Percentiles rank a stretch among this genome's conserved stretches.
Evolutionary conservation across 306 rosid genomes (phyloP).

Genomic region (Ormosia semicastrata): DNA sequence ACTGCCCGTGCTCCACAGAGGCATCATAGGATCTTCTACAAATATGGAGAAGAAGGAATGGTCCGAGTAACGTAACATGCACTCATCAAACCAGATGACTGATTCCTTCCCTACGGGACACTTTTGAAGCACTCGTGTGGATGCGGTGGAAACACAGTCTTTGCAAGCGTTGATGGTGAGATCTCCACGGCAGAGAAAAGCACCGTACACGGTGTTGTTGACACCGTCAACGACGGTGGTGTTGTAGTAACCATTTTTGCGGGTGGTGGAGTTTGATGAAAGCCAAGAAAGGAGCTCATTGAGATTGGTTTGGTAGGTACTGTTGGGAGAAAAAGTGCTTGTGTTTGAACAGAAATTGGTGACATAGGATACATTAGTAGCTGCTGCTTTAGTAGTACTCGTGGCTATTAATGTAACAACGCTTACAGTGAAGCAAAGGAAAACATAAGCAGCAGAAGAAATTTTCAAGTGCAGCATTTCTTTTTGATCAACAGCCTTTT

Average conservation of each 20-base stretch:
- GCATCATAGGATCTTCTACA: not conserved
- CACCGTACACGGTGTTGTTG: conserved; percentile 1
- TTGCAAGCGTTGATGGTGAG: not conserved
- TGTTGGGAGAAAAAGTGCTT: conserved; percentile 13
- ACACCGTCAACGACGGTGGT: not conserved
- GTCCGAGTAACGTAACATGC: conserved; percentile 41
- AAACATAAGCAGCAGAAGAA: not conserved
- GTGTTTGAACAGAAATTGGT: not conserved
- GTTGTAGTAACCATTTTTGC: conserved; percentile 19
- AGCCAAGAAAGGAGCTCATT: conserved; percentile 17
- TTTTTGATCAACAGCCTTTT: not conserved
- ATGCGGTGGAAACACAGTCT: conserved; percentile 31
- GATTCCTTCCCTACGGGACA: conserved; percentile 22
- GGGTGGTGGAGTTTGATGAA: conserved; percentile 16
- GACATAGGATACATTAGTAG: not conserved
- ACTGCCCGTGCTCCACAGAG: not conserved
- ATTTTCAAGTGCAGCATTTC: not conserved
- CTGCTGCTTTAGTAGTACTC: not conserved
- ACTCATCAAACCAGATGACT: conserved; percentile 27
- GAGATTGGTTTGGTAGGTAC: conserved; percentile 13
- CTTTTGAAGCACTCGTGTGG: not conserved
- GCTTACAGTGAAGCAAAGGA: not conserved
- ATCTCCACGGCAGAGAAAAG: conserved; percentile 40
- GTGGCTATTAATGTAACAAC: not conserved
- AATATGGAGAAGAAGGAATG: not conserved